Evolutionary conservation across 2,329 filamentous ascomycete species (phyloP).

Genomic region (Plectosphaerella plurivora): DNA sequence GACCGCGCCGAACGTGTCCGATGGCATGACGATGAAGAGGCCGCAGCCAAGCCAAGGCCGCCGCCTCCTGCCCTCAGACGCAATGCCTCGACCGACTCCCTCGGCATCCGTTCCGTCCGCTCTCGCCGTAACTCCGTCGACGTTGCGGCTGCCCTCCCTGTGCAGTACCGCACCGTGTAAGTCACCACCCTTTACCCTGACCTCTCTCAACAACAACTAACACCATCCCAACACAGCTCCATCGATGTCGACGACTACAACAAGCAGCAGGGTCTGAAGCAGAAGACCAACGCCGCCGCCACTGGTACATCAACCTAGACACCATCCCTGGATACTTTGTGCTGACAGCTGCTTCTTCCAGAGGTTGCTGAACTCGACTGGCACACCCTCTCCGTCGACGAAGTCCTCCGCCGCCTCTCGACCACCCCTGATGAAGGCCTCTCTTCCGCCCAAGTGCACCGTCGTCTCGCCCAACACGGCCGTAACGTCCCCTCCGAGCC

Average conservation of each 20-base stretch:
- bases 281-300: conserved; percentile 38
- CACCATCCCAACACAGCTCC: conserved; percentile 5
- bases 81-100: conserved; percentile 27
- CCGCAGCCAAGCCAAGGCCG: conserved; percentile 11
- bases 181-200: conserved; percentile 30
- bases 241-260: conserved; percentile 51
- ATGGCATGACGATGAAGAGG: conserved; percentile 32
- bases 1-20: conserved; percentile 22
- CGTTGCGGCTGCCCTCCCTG: conserved; percentile 38
- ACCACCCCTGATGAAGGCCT: conserved; percentile 55
- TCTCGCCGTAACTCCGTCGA: conserved; percentile 32
- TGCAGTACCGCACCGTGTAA: conserved; percentile 52
- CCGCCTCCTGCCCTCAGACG: conserved; percentile 11
- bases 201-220: not conserved
- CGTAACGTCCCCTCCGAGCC: conserved; percentile 64
- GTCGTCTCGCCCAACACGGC: conserved; percentile 56
- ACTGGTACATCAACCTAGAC: conserved; percentile 29
- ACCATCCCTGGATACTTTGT: not conserved
- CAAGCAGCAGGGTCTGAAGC: conserved; percentile 28
- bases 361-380: conserved; percentile 62
- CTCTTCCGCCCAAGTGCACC: conserved; percentile 50
- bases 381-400: conserved; percentile 56
- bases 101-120: conserved; percentile 34
- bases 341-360: conserved; percentile 20
- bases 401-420: conserved; percentile 55